Base-by-base conservation (phyloP, 2,329 filamentous ascomycete species). In the Stagonosporopsis chrysanthemi region DNA sequence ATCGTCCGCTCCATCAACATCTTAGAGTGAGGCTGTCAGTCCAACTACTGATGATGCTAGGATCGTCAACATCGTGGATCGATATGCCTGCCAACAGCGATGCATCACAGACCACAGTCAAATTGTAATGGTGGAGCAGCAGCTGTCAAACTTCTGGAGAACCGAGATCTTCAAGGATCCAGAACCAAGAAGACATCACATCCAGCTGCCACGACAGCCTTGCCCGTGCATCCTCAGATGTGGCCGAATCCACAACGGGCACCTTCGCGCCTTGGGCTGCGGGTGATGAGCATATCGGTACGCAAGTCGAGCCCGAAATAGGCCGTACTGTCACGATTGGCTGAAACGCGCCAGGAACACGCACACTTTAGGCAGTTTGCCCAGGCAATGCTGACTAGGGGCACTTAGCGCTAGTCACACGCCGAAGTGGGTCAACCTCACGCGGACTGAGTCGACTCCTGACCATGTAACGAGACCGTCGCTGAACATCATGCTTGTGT, bases 331-430 rank as follows among this genome's bases (percentile, higher is more conserved):
- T 41, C 43, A 48, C 48, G 4, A 57, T 57, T 57, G 49, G 49
- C 24, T 57, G 54, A 57, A 57, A 57, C 54, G 39, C 38, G 31
- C 54, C 48, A 57, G 48, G 54, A 35, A 52, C 54, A 40, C 12
- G 33, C 43, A 48, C 45, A 24, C 9, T 43, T 52, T 57, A 44
- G 54, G 24, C 42, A 33, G 24, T 43, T 40, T 33, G 19, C 11
- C 40, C n/a, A 29, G 35, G 26, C 43, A 15, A 48, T 23, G 31
- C 38, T 48, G 43, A 52, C 49, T 44, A 49, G 48, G 14, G 39
- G 11, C 39, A 22, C 19, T 36, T 40, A 15, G 39, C 48, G 48
- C 54, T 45, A 52, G 17, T 4, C 1, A 12, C 1, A 8, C 11
- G 15, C 42, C 42, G 15, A 52, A 44, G 54, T 57, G 54, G 54